These are phyloP conservation scores for Aureobasidium sp. DNA, from an alignment of 2,329 filamentous ascomycete genomes.

Conservation along the genomic window DNA sequence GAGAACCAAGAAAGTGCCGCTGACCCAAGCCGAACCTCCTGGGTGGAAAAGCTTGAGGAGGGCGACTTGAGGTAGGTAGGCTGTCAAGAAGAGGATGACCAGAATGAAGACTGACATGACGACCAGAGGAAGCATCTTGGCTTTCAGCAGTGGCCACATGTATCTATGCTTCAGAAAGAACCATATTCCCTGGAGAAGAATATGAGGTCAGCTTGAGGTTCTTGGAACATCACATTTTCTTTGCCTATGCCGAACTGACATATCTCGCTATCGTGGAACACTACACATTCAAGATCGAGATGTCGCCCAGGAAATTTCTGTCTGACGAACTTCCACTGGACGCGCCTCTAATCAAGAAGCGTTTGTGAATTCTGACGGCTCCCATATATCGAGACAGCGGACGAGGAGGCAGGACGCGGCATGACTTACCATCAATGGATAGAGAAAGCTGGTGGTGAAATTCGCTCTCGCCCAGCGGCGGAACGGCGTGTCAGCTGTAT, in stretches of 20 bases:
- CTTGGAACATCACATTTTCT: neutral
- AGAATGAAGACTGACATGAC: constrained; percentile 79
- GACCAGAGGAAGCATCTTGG: constrained; percentile 71
- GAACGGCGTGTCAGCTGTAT: constrained; percentile 3
- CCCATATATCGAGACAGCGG: neutral
- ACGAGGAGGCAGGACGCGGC: neutral
- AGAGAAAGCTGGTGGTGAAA: constrained; percentile 29
- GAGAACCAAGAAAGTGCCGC: constrained; percentile 76
- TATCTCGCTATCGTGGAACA: neutral
- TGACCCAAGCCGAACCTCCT: constrained; percentile 73
- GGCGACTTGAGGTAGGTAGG: constrained; percentile 82
- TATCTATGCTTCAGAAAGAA: constrained; percentile 73
- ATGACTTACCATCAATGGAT: constrained; percentile 25
- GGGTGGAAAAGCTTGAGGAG: constrained; percentile 88
- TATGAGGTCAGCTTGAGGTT: neutral
- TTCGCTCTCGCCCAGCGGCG: constrained; percentile 19
- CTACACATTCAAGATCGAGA: neutral
- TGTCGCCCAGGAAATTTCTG: too few species aligned
- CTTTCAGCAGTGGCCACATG: constrained; percentile 72
- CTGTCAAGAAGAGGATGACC: constrained; percentile 76
- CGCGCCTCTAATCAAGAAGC: neutral
- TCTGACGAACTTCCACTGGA: neutral
- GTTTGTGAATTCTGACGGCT: neutral
- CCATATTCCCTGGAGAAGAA: constrained; percentile 58
- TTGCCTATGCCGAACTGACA: neutral